Percentiles rank a stretch among this genome's conserved stretches.
phyloP scores from a whole-genome alignment of 164 flowering plant genomes.

The Stephania yunnanensis region DNA sequence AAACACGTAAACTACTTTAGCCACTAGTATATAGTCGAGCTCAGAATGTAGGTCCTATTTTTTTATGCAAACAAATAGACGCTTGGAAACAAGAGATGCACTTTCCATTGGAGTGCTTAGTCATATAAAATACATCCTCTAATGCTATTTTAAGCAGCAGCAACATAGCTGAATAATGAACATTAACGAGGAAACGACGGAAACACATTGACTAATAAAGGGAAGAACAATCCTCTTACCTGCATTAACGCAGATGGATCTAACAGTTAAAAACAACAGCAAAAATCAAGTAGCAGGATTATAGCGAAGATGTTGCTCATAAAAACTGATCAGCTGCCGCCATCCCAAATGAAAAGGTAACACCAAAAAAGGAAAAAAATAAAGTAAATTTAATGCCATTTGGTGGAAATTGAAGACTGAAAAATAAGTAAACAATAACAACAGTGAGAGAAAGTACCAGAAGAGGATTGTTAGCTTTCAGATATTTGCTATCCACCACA shows the following conservation, averaged over 20 bases:
- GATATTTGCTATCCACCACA: slow-evolving; percentile 63
- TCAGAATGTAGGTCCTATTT: neutral
- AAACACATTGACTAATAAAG: neutral
- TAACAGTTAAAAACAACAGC: no score
- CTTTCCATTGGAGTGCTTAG: neutral
- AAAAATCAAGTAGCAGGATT: slow-evolving; percentile 29
- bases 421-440: neutral
- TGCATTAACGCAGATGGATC: neutral
- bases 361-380: neutral
- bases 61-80: neutral
- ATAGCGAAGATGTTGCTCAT: slow-evolving; percentile 80
- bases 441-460: slow-evolving; percentile 36
- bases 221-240: neutral
- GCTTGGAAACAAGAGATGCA: neutral
- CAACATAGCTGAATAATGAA: neutral
- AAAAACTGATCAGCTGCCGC: slow-evolving; percentile 68
- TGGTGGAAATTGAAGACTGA: neutral
- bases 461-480: slow-evolving; percentile 64
- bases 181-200: neutral
- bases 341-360: slow-evolving; percentile 4
- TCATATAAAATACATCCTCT: neutral
- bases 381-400: no score
- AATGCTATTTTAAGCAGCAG: neutral
- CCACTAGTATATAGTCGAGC: neutral
- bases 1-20: neutral